These are phyloP conservation scores for Plasmodium inui DNA, from an alignment of 169 alveolate genomes.

Conservation along the genomic window DNA sequence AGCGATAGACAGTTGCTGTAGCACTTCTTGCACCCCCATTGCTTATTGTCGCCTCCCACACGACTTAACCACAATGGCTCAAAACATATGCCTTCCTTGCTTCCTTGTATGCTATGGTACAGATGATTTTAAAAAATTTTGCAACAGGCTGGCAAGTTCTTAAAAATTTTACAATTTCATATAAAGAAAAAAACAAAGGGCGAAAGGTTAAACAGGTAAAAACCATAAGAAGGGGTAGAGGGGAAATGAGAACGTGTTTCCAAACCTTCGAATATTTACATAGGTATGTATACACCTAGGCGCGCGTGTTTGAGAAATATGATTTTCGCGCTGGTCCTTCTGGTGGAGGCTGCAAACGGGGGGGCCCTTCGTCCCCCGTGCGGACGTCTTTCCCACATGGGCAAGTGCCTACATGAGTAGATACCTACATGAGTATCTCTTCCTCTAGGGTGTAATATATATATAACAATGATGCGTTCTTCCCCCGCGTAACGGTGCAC, in stretches of 20 bases:
- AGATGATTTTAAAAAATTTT: background rate
- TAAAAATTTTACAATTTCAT: background rate
- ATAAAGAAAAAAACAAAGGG: background rate
- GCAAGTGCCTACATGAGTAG: background rate
- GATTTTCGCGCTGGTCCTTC: background rate
- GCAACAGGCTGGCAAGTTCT: background rate
- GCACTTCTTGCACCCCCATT: background rate
- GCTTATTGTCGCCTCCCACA: background rate
- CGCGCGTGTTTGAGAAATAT: background rate
- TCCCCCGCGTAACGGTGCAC: background rate
- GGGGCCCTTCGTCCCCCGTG: background rate
- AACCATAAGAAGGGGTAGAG: background rate
- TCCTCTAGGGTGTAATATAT: background rate
- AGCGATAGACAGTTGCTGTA: background rate
- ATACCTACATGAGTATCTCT: background rate
- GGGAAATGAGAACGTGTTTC: background rate
- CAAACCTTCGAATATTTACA: background rate
- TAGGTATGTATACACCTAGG: background rate
- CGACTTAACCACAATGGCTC: background rate
- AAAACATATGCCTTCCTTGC: background rate
- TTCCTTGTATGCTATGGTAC: background rate
- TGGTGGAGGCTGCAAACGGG: background rate
- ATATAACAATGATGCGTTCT: background rate
- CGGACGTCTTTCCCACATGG: no score
- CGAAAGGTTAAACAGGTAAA: background rate